These are phyloP conservation scores for Dactylellina haptotyla DNA, from an alignment of 2,329 filamentous ascomycete genomes.

Conservation along the genomic window DNA sequence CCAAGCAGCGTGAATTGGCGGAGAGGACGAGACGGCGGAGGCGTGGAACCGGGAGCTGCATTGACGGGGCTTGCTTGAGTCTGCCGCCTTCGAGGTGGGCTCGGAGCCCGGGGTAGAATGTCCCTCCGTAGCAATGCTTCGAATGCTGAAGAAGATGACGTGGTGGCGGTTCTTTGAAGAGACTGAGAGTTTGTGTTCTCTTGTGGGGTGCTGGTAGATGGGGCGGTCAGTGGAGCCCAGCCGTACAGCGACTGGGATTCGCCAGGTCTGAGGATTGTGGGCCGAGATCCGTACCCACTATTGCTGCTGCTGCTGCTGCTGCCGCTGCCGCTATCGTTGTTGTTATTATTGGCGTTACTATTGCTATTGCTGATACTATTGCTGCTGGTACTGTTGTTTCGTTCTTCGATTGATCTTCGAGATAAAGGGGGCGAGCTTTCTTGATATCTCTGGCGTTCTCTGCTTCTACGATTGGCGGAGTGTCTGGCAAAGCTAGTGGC, in stretches of 20 bases:
- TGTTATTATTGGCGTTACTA: slow-evolving; percentile 30
- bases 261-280: slow-evolving; percentile 61
- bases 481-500: slow-evolving; percentile 49
- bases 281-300: slow-evolving; percentile 67
- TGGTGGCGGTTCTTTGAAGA: slow-evolving; percentile 36
- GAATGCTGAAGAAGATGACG: slow-evolving; percentile 42
- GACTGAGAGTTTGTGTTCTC: slow-evolving; percentile 50
- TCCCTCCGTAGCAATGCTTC: slow-evolving; percentile 40
- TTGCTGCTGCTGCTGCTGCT: slow-evolving; percentile 30
- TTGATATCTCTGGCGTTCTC: slow-evolving; percentile 55
- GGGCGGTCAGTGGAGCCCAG: slow-evolving; percentile 67
- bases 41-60: slow-evolving; percentile 48
- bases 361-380: slow-evolving; percentile 39
- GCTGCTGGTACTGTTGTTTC: slow-evolving; percentile 42
- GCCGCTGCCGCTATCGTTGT: slow-evolving; percentile 38
- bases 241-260: slow-evolving; percentile 69
- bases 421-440: slow-evolving; percentile 55
- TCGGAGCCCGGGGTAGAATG: slow-evolving; percentile 39
- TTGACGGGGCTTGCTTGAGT: slow-evolving; percentile 42
- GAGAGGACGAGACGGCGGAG: slow-evolving; percentile 41
- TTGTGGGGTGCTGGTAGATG: slow-evolving; percentile 30
- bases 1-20: slow-evolving; percentile 46
- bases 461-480: slow-evolving; percentile 55
- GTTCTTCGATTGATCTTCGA: slow-evolving; percentile 43
- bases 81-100: slow-evolving; percentile 41